These are phyloP conservation scores for Paxillus rubicundulus DNA, from an alignment of 768 basidiomycete species.

Conservation along the genomic window DNA sequence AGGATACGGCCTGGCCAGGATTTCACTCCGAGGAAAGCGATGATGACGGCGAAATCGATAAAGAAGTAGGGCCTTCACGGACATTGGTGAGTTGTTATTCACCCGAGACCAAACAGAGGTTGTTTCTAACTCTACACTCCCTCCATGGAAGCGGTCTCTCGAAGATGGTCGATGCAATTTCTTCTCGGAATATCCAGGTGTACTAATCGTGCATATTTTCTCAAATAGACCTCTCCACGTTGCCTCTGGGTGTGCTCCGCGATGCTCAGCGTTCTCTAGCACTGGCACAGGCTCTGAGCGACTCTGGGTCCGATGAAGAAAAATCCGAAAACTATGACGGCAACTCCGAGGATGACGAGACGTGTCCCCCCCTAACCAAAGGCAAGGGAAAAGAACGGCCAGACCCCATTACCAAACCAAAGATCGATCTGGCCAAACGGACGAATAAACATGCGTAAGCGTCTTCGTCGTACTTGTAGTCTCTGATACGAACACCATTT, in stretches of 20 bases:
- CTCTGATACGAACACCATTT: background rate
- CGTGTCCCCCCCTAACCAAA: conserved; percentile 9
- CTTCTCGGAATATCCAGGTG: background rate
- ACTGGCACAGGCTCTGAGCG: conserved; percentile 38
- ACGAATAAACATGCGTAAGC: conserved; percentile 86
- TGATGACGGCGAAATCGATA: background rate
- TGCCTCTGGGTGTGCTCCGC: conserved; percentile 65
- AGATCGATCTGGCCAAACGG: conserved; percentile 55
- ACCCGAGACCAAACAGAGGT: too few species aligned
- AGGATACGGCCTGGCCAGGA: conserved; percentile 5
- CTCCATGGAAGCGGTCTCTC: conserved; percentile 24
- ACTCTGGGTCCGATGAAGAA: conserved; percentile 36
- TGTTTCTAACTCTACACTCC: background rate
- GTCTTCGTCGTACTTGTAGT: background rate
- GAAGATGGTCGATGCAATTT: conserved; percentile 21
- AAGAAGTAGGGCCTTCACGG: conserved; percentile 9
- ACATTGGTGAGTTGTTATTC: conserved; percentile 13
- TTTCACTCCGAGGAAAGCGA: conserved; percentile 15
- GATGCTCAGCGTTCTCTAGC: conserved; percentile 60
- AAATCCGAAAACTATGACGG: conserved; percentile 13
- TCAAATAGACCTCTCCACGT: conserved; percentile 48
- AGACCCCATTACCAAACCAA: conserved; percentile 42
- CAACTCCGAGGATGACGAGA: conserved; percentile 14
- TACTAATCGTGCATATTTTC: conserved; percentile 6
- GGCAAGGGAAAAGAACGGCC: conserved; percentile 36